These are phyloP conservation scores for Trypanosoma brucei DNA, from an alignment of 208 protist species.

Conservation along the genomic window DNA sequence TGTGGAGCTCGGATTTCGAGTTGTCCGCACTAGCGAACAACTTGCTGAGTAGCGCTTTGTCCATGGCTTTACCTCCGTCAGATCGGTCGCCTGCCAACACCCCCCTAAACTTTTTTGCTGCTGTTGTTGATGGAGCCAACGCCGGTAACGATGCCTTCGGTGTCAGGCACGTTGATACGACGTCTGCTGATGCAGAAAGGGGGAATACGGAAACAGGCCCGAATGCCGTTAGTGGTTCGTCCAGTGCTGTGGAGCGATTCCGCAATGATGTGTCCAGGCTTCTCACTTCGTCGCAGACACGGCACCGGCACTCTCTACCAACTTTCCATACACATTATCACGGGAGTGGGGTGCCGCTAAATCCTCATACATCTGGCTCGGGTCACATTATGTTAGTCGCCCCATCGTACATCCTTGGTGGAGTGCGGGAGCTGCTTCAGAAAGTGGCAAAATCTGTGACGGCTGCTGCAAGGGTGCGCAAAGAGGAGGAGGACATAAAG, in stretches of 20 bases:
- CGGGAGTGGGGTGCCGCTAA: neutral
- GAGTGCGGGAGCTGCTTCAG: neutral
- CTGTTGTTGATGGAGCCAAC: neutral
- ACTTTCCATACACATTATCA: constrained; percentile 1
- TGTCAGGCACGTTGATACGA: neutral
- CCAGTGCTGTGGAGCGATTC: constrained; percentile 9
- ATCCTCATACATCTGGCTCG: constrained; percentile 1
- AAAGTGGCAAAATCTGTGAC: neutral
- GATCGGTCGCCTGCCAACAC: no score
- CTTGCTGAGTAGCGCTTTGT: no score
- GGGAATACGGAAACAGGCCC: no score
- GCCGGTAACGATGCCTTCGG: neutral
- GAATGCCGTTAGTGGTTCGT: neutral
- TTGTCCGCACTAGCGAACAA: no score
- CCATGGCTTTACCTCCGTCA: no score
- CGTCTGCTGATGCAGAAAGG: neutral
- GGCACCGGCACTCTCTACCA: neutral
- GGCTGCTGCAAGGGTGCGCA: neutral
- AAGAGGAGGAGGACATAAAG: neutral
- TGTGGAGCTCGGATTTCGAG: no score
- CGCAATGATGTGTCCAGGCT: constrained; percentile 1
- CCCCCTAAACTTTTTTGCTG: neutral
- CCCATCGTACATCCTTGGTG: constrained; percentile 1
- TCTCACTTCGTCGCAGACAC: constrained; percentile 1
- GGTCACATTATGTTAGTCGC: constrained; percentile 6